Evolutionary conservation across 768 basidiomycete species (phyloP).

Genomic region (Mycena chlorophos): DNA sequence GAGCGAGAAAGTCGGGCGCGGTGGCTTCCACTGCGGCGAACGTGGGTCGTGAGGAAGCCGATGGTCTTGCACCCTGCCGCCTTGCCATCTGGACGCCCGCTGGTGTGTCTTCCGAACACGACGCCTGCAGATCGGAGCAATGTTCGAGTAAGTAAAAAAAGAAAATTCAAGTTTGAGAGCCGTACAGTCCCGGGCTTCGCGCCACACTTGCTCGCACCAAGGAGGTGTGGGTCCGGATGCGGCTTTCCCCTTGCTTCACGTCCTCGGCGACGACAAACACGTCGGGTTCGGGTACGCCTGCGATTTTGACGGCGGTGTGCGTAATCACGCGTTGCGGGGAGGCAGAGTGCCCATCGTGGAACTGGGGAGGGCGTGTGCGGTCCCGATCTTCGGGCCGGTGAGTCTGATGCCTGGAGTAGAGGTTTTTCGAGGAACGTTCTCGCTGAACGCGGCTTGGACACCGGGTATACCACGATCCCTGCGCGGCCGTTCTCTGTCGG

Average conservation of each 20-base stretch:
- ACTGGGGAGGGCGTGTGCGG: slow-evolving; percentile 44
- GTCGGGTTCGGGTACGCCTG: slow-evolving; percentile 68
- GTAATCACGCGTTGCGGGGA: slow-evolving; percentile 78
- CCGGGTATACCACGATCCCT: slow-evolving; percentile 77
- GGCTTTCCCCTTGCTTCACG: slow-evolving; percentile 83
- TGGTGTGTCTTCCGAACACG: slow-evolving; percentile 92
- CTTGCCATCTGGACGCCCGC: slow-evolving; percentile 74
- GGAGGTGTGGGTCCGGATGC: slow-evolving; percentile 83
- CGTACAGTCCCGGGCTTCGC: slow-evolving; percentile 62
- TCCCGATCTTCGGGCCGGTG: slow-evolving; percentile 34
- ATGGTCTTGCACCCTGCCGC: slow-evolving; percentile 84
- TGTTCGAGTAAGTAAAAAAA: slow-evolving; percentile 2
- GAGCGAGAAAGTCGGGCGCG: slow-evolving; percentile 66
- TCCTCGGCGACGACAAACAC: slow-evolving; percentile 84
- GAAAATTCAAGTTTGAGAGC: slow-evolving; percentile 24
- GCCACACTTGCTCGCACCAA: slow-evolving; percentile 73
- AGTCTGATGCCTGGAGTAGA: not conserved
- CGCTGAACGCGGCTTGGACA: slow-evolving; percentile 55
- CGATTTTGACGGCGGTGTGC: slow-evolving; percentile 71
- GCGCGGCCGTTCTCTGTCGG: slow-evolving; percentile 51
- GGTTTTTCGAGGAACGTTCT: slow-evolving; percentile 43
- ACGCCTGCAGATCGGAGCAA: slow-evolving; percentile 52
- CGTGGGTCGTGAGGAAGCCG: slow-evolving; percentile 81
- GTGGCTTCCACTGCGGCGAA: slow-evolving; percentile 63
- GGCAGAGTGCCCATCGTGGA: slow-evolving; percentile 85